phyloP scores from a whole-genome alignment of 306 rosid genomes.

The Glycine latifolia region DNA sequence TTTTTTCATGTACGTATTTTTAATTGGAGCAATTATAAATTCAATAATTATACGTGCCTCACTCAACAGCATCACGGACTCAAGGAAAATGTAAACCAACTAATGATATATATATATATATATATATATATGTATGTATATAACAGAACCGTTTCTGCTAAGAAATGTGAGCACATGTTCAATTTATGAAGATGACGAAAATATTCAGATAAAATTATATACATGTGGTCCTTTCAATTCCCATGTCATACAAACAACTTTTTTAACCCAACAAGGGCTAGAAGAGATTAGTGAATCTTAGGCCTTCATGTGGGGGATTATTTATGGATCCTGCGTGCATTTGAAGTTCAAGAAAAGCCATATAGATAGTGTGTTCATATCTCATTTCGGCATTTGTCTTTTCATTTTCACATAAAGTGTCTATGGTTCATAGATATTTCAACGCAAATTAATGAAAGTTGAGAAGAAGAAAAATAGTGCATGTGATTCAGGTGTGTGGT shows the following conservation, averaged over 20 bases:
- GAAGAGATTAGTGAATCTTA: conserved; percentile 5
- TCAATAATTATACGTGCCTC: no score
- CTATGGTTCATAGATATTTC: background rate
- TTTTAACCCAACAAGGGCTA: background rate
- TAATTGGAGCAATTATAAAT: background rate
- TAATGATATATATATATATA: background rate
- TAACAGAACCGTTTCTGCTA: no score
- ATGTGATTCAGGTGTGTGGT: no score
- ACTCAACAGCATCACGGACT: background rate
- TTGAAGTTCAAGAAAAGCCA: conserved; percentile 42
- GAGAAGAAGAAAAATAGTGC: background rate
- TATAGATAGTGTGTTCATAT: background rate
- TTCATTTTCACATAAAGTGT: conserved; percentile 15
- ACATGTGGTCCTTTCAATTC: conserved; percentile 29
- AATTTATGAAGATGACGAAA: background rate
- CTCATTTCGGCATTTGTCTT: conserved; percentile 31
- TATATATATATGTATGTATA: no score
- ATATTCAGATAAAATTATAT: background rate
- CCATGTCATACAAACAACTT: conserved; percentile 43
- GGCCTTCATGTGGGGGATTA: background rate
- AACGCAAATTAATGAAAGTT: background rate
- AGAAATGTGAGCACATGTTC: background rate
- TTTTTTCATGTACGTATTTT: no score
- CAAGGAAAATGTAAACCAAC: background rate
- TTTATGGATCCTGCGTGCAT: conserved; percentile 19